phyloP scores from a whole-genome alignment of 352 stramenopile species.

The Phytophthora uliginosa region DNA sequence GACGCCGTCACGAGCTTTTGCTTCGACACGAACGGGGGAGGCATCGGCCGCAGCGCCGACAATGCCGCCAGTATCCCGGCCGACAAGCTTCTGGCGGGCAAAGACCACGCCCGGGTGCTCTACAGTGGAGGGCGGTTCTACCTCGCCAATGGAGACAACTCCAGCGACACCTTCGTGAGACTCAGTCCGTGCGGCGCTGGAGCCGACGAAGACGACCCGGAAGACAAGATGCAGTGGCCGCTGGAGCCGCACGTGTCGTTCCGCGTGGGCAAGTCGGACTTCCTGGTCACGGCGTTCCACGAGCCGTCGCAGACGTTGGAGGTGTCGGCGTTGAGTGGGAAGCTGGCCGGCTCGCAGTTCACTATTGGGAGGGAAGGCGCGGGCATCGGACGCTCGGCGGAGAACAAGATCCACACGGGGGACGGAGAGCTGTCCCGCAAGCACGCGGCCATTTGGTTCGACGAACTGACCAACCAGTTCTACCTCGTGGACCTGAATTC shows the following conservation, averaged over 20 bases:
- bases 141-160: conserved; percentile 57
- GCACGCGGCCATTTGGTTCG: conserved; percentile 95
- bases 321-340: conserved; percentile 67
- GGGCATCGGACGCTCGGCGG: conserved; percentile 86
- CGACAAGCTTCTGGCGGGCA: conserved; percentile 65
- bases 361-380: conserved; percentile 89
- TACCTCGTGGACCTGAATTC: conserved; percentile 90
- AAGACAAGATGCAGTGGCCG: conserved; percentile 86
- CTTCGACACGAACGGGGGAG: conserved; percentile 60
- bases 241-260: conserved; percentile 71
- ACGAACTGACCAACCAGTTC: conserved; percentile 80
- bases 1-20: conserved; percentile 82
- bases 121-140: conserved; percentile 76
- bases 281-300: conserved; percentile 70
- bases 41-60: conserved; percentile 55
- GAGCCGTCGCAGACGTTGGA: conserved; percentile 64
- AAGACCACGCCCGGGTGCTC: conserved; percentile 68
- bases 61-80: conserved; percentile 82
- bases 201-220: conserved; percentile 45
- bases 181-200: conserved; percentile 50
- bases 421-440: conserved; percentile 96
- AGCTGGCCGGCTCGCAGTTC: conserved; percentile 79
- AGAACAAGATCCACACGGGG: conserved; percentile 94
- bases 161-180: conserved; percentile 78
- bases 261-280: conserved; percentile 86